These are phyloP conservation scores for Poterioochromonas sp. DNA, from an alignment of 352 stramenopile genomes.

Conservation along the genomic window DNA sequence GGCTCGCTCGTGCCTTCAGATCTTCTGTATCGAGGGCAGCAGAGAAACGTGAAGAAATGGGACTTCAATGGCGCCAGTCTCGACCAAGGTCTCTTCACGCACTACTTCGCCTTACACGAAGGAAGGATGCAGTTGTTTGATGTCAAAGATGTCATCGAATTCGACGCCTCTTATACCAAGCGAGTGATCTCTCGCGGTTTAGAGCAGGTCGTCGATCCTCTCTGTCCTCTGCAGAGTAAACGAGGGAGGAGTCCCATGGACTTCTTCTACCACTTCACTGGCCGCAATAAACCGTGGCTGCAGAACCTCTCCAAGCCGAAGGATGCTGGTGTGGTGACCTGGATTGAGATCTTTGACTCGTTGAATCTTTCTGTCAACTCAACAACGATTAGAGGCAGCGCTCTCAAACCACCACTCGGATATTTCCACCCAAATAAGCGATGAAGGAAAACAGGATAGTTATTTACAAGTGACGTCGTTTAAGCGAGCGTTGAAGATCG, in stretches of 20 bases:
- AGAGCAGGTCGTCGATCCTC: neutral
- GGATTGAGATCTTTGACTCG: neutral
- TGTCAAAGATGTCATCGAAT: neutral
- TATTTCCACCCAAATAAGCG: conserved; percentile 13
- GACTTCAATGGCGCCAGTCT: conserved; percentile 16
- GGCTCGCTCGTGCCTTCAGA: neutral
- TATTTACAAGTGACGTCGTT: no score
- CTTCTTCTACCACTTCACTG: conserved; percentile 13
- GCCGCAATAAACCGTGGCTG: conserved; percentile 18
- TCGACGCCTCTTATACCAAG: neutral
- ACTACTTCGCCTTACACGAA: conserved; percentile 13
- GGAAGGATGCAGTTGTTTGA: neutral
- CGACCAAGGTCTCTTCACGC: conserved; percentile 8
- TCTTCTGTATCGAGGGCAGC: neutral
- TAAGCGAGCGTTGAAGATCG: no score
- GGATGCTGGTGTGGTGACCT: neutral
- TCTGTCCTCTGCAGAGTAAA: neutral
- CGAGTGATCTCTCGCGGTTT: neutral
- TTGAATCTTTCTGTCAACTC: conserved; percentile 14
- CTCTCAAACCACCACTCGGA: conserved; percentile 18
- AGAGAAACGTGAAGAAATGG: neutral
- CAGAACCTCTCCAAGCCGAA: neutral
- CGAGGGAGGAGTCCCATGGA: neutral
- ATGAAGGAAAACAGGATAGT: no score
- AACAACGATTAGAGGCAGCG: neutral